Percentiles rank a stretch among this genome's conserved stretches.
These are phyloP conservation scores for Phytophthora boehmeriae DNA, from an alignment of 352 stramenopile species.

Conservation along the genomic window DNA sequence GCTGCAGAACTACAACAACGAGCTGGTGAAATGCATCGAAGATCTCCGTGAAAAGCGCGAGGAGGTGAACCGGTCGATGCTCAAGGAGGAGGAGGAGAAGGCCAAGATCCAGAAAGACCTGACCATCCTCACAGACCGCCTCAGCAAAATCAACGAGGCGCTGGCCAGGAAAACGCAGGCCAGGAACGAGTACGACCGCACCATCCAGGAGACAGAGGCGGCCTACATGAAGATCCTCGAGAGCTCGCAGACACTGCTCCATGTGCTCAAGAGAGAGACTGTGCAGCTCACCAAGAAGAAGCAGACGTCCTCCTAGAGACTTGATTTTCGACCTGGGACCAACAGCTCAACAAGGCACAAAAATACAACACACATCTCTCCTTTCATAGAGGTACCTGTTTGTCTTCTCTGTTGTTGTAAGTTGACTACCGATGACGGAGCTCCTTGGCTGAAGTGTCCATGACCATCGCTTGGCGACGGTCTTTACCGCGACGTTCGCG, in stretches of 20 bases:
- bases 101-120: conserved; percentile 95
- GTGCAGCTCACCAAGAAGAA: conserved; percentile 96
- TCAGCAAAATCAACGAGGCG: conserved; percentile 93
- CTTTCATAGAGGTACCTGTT: neutral
- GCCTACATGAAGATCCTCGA: conserved; percentile 97
- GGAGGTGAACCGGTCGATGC: conserved; percentile 91
- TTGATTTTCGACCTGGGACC: neutral
- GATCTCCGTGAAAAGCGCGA: conserved; percentile 93
- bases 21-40: conserved; percentile 96
- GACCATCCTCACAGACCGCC: conserved; percentile 89
- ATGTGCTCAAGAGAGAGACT: conserved; percentile 95
- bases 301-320: conserved; percentile 78
- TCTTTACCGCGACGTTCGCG: conserved; percentile 73
- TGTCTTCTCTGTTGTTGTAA: neutral
- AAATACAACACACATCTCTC: conserved; percentile 16
- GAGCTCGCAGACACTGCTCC: conserved; percentile 93
- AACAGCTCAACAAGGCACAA: conserved; percentile 11
- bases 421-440: conserved; percentile 58
- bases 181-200: conserved; percentile 94
- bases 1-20: conserved; percentile 97
- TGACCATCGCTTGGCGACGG: conserved; percentile 68
- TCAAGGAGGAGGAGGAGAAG: conserved; percentile 95
- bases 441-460: conserved; percentile 65
- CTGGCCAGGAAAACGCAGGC: conserved; percentile 90
- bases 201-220: conserved; percentile 94